Conservation (phyloP, 2,329 filamentous ascomycete species). For the Fusarium lateritium region DNA sequence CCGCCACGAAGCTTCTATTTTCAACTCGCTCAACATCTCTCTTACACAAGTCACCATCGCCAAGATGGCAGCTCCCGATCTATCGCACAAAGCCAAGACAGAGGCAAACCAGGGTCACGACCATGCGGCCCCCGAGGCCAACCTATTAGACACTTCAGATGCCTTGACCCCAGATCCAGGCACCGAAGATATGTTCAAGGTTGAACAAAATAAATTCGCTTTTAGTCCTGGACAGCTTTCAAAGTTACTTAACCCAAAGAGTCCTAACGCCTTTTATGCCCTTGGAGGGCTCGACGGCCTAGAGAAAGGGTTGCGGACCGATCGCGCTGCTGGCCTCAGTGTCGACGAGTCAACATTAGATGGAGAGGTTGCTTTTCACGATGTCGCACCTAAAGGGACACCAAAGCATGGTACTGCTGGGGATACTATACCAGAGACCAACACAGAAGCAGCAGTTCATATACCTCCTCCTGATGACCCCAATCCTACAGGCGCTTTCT, state of each 20-base stretch:
- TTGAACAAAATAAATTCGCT: slow-evolving; percentile 86
- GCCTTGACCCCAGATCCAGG: slow-evolving; percentile 71
- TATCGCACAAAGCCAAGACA: slow-evolving; percentile 32
- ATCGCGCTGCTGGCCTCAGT: slow-evolving; percentile 76
- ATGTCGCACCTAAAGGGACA: slow-evolving; percentile 62
- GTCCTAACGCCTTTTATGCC: slow-evolving; percentile 79
- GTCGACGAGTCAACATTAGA: slow-evolving; percentile 77
- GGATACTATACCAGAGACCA: slow-evolving; percentile 51
- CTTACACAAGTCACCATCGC: slow-evolving; percentile 22
- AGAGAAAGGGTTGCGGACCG: slow-evolving; percentile 79
- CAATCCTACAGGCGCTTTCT: slow-evolving; percentile 43
- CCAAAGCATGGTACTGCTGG: slow-evolving; percentile 54
- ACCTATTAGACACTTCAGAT: slow-evolving; percentile 48
- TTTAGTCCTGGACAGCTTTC: slow-evolving; percentile 85
- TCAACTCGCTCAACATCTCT: not conserved
- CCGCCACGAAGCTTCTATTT: not conserved
- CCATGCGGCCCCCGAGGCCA: slow-evolving; percentile 24
- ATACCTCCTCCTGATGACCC: slow-evolving; percentile 46
- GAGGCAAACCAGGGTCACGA: slow-evolving; percentile 13
- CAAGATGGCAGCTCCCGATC: slow-evolving; percentile 39
- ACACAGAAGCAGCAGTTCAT: slow-evolving; percentile 44
- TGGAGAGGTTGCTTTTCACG: slow-evolving; percentile 77
- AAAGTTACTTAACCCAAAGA: slow-evolving; percentile 87
- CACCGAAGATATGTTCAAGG: slow-evolving; percentile 79
- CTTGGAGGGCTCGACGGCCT: slow-evolving; percentile 80